A percentile compares a stretch with the other conserved stretches of the same genome.
Conservation (phyloP, 345 rosid genomes). For the Arabis alpina region DNA sequence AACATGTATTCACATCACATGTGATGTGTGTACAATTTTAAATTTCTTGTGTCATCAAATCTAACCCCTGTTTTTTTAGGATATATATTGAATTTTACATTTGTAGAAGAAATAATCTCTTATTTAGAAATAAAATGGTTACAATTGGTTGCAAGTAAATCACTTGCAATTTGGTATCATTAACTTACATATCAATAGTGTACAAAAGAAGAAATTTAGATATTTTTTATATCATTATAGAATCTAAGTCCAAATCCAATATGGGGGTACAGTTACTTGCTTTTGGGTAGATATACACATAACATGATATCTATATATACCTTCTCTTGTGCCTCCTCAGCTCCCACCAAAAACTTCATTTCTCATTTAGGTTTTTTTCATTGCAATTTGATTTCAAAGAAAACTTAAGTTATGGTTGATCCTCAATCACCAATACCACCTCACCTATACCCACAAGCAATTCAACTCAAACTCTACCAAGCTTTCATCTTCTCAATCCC, state of each 20-base stretch:
- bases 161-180: slow-evolving; percentile 9
- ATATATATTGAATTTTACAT: too few species aligned
- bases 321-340: slow-evolving; percentile 31
- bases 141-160: slow-evolving; percentile 1
- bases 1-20: slow-evolving; percentile 36
- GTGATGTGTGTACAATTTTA: too few species aligned
- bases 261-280: slow-evolving; percentile 28
- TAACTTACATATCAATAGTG: slow-evolving; percentile 7
- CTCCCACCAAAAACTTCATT: slow-evolving; percentile 34
- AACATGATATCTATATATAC: slow-evolving; percentile 36
- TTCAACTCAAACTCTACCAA: slow-evolving; percentile 92
- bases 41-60: slow-evolving; percentile 34
- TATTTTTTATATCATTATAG: slow-evolving; percentile 31
- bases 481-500: slow-evolving; percentile 98
- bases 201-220: slow-evolving; percentile 14
- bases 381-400: slow-evolving; percentile 19
- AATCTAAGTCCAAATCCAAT: slow-evolving; percentile 31
- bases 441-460: slow-evolving; percentile 78
- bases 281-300: slow-evolving; percentile 31
- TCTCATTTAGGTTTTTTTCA: slow-evolving; percentile 26
- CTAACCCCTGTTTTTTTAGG: too few species aligned
- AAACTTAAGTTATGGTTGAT: slow-evolving; percentile 54
- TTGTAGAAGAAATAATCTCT: too few species aligned
- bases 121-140: not conserved
- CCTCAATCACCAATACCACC: slow-evolving; percentile 64